A percentile compares a stretch with the other conserved stretches of the same genome.
Evolutionary conservation across 345 rosid species (phyloP).

Genomic region (Sapria himalayana): DNA sequence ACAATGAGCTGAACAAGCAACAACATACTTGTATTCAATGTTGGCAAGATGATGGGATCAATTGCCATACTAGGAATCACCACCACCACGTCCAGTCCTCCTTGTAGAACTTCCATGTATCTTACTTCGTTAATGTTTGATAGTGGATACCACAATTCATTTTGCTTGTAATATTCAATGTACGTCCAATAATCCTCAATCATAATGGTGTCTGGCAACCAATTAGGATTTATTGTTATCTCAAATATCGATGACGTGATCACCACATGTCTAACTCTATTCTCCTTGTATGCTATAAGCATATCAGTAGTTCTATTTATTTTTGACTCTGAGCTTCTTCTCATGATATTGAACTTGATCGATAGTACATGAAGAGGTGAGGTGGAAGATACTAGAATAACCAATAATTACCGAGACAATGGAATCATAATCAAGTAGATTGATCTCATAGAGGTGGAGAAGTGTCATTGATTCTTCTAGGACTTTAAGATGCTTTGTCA

Average conservation of each 20-base stretch:
- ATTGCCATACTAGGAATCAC: conserved; percentile 84
- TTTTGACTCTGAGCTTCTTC: conserved; percentile 67
- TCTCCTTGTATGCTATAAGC: conserved; percentile 50
- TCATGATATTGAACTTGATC: conserved; percentile 57
- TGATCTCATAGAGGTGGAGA: conserved; percentile 69
- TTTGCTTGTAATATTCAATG: conserved; percentile 42
- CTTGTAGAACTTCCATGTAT: conserved; percentile 67
- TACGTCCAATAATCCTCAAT: conserved; percentile 76
- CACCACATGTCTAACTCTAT: conserved; percentile 62
- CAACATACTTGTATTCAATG: conserved; percentile 64
- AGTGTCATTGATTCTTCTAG: conserved; percentile 57
- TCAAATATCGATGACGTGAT: conserved; percentile 67
- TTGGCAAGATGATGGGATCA: conserved; percentile 66
- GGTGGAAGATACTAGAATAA: conserved; percentile 69
- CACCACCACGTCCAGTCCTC: conserved; percentile 67
- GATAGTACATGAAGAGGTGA: conserved; percentile 78
- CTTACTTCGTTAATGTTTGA: conserved; percentile 82
- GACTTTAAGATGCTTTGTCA: conserved; percentile 58
- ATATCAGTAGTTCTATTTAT: conserved; percentile 67
- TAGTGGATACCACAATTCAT: conserved; percentile 65
- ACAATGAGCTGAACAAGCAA: conserved; percentile 50
- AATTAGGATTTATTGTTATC: conserved; percentile 56
- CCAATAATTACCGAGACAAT: conserved; percentile 38
- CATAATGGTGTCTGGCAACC: conserved; percentile 64
- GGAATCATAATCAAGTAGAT: conserved; percentile 60